Conservation (phyloP, 2,329 filamentous ascomycete species). For the Xylaria sp. region DNA sequence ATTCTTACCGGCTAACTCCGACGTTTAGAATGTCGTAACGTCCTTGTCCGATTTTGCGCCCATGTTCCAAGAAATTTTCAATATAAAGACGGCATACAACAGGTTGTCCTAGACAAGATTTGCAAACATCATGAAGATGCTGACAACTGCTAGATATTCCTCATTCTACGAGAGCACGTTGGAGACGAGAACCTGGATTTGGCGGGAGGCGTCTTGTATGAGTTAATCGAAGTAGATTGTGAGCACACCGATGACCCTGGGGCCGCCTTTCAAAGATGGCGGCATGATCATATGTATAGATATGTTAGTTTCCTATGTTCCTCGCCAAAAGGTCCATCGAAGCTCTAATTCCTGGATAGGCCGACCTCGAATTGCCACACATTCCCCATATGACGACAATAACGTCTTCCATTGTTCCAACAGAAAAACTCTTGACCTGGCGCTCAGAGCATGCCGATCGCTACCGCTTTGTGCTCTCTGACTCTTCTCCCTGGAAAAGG, state of each 20-base stretch:
- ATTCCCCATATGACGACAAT: slow-evolving; percentile 61
- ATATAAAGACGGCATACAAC: slow-evolving; percentile 58
- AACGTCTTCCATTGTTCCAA: slow-evolving; percentile 56
- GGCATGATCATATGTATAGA: slow-evolving; percentile 57
- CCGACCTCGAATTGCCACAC: slow-evolving; percentile 58
- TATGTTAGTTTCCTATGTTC: slow-evolving; percentile 49
- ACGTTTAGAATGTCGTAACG: slow-evolving; percentile 57
- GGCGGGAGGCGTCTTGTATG: slow-evolving; percentile 59
- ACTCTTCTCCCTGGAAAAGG: slow-evolving; percentile 49
- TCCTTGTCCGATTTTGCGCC: slow-evolving; percentile 57
- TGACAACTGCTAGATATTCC: slow-evolving; percentile 52
- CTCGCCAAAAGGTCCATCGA: neutral
- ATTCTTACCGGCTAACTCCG: slow-evolving; percentile 15
- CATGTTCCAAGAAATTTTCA: slow-evolving; percentile 60
- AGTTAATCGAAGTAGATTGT: slow-evolving; percentile 60
- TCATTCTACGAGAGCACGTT: slow-evolving; percentile 57
- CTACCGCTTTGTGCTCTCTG: slow-evolving; percentile 56
- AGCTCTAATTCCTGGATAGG: slow-evolving; percentile 43
- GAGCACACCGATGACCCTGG: slow-evolving; percentile 58
- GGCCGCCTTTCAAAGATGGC: slow-evolving; percentile 60
- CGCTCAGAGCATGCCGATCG: slow-evolving; percentile 53
- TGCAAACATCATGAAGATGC: neutral
- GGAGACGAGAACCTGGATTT: slow-evolving; percentile 59
- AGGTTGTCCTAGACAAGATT: slow-evolving; percentile 47
- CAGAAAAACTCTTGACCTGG: slow-evolving; percentile 53